Base-by-base conservation (phyloP, 164 flowering plant genomes). In the Taxillus chinensis region DNA sequence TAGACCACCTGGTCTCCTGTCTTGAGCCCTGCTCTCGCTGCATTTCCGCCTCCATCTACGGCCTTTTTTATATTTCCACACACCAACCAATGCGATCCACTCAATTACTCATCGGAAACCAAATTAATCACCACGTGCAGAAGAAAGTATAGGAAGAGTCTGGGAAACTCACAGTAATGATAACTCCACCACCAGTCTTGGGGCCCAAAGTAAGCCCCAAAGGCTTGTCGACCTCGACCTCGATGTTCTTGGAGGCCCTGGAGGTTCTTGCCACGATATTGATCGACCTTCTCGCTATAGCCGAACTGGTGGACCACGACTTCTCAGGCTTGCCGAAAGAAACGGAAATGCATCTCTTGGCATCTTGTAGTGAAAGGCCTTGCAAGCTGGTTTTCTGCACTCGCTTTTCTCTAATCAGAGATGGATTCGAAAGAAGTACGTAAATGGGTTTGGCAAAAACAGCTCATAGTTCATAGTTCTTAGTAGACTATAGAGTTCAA, bases 161-260 rank as follows among this genome's bases (percentile, higher is more conserved):
- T 27, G 27, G 50, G 54, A 37, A 45, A 74, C 90, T 85, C 46
- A 92, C 98, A 41, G 98, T 77, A 71, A 92, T 85, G 73, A 90
- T 75, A 8, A 92, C 97, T 13, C 90, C 97, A 67, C 98, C 98
- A 57, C 90, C 95, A 17, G 79, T 62, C 74, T 92, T 92, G 65
- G 85, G 97, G 39, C 98, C 97, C 71, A 92, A 66, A 41, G 95
- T 86, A 53, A 92, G 84, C 15, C 97, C 98, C 38, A 92, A 67
- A 9, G 98, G 98, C 81, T 92, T 92, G 68, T 92, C 98, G 63
- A 92, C 96, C 68, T 92, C 98, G 63, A 79, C 98, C 77, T 92
- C 98, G 62, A 92, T 92, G 61, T 67, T 82, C 83, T 90, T 92
- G 1, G 97, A 69, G 63, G 96, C 84, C 3, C 85, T 88, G 41